Evolutionary conservation across 768 basidiomycete species (phyloP), one percentile per base, ranked within the genome.

Genomic region (Rhizopogon roseolus): DNA sequence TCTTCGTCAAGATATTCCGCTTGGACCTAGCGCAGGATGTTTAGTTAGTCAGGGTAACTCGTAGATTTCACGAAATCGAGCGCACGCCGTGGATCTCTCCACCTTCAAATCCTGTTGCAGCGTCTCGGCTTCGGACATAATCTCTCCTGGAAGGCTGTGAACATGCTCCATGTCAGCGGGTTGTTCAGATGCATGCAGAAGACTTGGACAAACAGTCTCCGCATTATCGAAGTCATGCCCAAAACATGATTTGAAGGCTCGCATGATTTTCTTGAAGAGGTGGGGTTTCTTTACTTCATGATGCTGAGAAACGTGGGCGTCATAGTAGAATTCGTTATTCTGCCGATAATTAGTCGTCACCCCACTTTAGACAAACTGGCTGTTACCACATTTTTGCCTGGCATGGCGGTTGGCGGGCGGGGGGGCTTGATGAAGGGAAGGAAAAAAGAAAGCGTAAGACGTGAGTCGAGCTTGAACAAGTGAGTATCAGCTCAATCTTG

Each of bases 1-100:
- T 67, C 61, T 4, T 65, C 63, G 29, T 65, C 65, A 42, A 65
- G 17, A 29, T 63, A 62, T 55, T 65, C 58, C 13, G 65, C 65
- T 49, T 58, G 54, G 41, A 54, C 8, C 64, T 65, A 52, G 34
- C 6, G 34, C 13, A 11, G 17, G 36, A 14, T 9, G 25, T 40
- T 13, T 17, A 25, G 19, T 43, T 8, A 62, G 45, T 44, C 5
- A 41, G 17, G 14, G 43, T 14, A 22, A 54, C 4, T 40, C 10
- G 29, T 17, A 19, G 32, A 10, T 2, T 14, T 45, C 32, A 25
- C 34, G 1, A 38, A 17, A 52, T n/a, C 25, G 19, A 22, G 44
- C 65, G 39, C 36, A 66, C 64, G 28, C 64, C 64, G 2, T 54
- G 54, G 19, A 65, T 41, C 14, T 57, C 63, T 14, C 34, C 50